Evolutionary conservation across 2,329 filamentous ascomycete genomes (phyloP).

Genomic region (Acrocalymma vagum): DNA sequence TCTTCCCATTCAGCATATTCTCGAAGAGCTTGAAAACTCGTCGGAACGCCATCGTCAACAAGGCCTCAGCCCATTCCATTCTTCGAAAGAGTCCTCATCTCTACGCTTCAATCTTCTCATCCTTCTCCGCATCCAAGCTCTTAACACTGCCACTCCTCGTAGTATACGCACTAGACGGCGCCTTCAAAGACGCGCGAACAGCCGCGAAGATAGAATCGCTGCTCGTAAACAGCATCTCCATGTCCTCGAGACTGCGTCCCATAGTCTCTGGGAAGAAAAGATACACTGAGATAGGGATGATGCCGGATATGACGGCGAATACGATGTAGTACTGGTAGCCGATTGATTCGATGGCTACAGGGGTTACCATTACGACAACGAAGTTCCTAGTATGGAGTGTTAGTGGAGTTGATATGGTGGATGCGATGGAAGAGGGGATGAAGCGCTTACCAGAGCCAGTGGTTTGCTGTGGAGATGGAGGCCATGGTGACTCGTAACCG

Average conservation of each 20-base stretch:
- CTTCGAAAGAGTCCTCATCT: too few relatives aligned
- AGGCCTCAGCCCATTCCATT: too few relatives aligned
- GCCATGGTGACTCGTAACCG: slow-evolving; percentile 63
- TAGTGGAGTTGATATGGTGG: slow-evolving; percentile 28
- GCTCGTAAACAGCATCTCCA: slow-evolving; percentile 51
- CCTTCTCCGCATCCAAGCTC: too few relatives aligned
- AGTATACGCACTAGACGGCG: slow-evolving; percentile 17
- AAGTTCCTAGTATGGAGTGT: slow-evolving; percentile 51
- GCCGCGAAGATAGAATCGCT: slow-evolving; percentile 39
- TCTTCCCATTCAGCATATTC: too few relatives aligned
- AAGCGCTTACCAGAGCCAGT: slow-evolving; percentile 56
- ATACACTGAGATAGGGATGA: slow-evolving; percentile 56
- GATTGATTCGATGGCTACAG: slow-evolving; percentile 60
- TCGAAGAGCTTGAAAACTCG: too few relatives aligned
- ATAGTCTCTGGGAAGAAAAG: slow-evolving; percentile 60
- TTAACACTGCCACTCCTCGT: slow-evolving; percentile 10
- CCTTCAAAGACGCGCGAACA: slow-evolving; percentile 30
- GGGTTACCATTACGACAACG: slow-evolving; percentile 36
- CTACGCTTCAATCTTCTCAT: slow-evolving; percentile 11
- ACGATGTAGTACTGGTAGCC: slow-evolving; percentile 63
- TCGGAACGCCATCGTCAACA: too few relatives aligned
- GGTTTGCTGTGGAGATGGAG: slow-evolving; percentile 63
- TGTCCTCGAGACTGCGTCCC: slow-evolving; percentile 58
- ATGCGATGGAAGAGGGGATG: neutral
- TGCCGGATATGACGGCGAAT: slow-evolving; percentile 56